Conservation (phyloP, 495 filamentous ascomycete genomes). For the Cryomyces minteri region DNA sequence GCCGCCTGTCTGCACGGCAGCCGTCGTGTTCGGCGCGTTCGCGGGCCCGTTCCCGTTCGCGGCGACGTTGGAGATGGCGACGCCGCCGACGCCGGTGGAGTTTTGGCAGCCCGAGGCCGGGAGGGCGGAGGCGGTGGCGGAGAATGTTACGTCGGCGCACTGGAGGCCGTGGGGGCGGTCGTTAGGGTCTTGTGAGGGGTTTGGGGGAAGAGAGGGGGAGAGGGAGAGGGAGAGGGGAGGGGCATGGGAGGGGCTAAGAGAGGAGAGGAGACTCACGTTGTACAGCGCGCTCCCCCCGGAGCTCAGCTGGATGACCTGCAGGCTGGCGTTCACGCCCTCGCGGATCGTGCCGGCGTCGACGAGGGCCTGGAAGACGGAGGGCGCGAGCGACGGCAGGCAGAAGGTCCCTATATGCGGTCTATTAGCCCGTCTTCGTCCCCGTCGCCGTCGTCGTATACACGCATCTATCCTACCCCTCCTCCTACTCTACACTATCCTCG, state of each 20-base stretch:
- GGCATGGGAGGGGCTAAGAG: conserved; percentile 1
- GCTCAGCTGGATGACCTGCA: conserved; percentile 39
- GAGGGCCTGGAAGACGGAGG: too few species aligned
- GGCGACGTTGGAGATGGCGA: not conserved
- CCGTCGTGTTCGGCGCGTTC: not conserved
- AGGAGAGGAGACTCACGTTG: conserved; percentile 31
- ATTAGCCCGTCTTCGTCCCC: too few species aligned
- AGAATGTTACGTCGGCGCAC: conserved; percentile 48
- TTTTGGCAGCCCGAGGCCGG: conserved; percentile 28
- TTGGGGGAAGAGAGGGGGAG: too few species aligned
- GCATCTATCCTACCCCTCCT: too few species aligned
- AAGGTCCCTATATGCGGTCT: too few species aligned
- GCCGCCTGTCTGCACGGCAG: too few species aligned
- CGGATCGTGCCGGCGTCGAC: conserved; percentile 4
- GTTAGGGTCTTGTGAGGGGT: too few species aligned
- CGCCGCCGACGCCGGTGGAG: conserved; percentile 19
- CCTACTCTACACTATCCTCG: too few species aligned
- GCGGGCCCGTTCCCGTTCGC: not conserved
- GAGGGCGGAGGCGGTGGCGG: conserved; percentile 22
- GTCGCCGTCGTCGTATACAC: too few species aligned
- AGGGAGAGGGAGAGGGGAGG: too few species aligned
- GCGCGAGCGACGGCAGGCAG: too few species aligned
- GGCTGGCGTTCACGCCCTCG: conserved; percentile 31
- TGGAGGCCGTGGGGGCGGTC: conserved; percentile 5
- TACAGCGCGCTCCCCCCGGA: conserved; percentile 32